These are phyloP conservation scores for Teratosphaeria destructans DNA, from an alignment of 2,329 filamentous ascomycete genomes.

Conservation along the genomic window DNA sequence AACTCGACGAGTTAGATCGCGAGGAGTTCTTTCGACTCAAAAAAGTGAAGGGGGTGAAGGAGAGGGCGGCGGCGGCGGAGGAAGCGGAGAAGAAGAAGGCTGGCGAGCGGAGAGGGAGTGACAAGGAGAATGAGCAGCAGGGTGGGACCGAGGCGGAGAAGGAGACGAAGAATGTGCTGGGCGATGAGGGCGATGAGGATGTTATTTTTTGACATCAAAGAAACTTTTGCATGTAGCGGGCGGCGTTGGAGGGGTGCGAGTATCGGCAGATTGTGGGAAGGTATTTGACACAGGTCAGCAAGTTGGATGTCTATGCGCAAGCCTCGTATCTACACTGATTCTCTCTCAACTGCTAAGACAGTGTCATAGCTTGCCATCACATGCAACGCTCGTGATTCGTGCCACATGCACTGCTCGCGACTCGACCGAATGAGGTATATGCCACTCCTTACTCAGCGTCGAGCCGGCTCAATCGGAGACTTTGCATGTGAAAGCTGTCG, in stretches of 20 bases:
- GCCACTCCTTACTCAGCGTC: too few relatives aligned
- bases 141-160: slow-evolving; percentile 1
- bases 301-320: background rate
- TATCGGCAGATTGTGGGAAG: background rate
- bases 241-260: background rate
- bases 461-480: too few relatives aligned
- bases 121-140: slow-evolving; percentile 20
- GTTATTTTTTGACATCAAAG: slow-evolving; percentile 18
- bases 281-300: background rate
- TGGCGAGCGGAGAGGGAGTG: slow-evolving; percentile 8
- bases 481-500: too few relatives aligned
- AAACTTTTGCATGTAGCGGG: background rate
- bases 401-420: too few relatives aligned
- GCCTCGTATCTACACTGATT: too few relatives aligned
- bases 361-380: too few relatives aligned
- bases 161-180: slow-evolving; percentile 23
- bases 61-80: slow-evolving; percentile 37
- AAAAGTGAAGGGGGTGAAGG: slow-evolving; percentile 71
- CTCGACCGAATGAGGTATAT: too few relatives aligned
- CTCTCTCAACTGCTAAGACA: too few relatives aligned
- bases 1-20: slow-evolving; percentile 91
- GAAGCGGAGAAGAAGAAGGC: slow-evolving; percentile 19
- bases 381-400: too few relatives aligned
- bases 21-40: slow-evolving; percentile 98
- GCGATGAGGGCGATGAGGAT: slow-evolving; percentile 26